Base-by-base conservation (phyloP, 75 land plant genomes). In the Pseudotsuga menziesii region DNA sequence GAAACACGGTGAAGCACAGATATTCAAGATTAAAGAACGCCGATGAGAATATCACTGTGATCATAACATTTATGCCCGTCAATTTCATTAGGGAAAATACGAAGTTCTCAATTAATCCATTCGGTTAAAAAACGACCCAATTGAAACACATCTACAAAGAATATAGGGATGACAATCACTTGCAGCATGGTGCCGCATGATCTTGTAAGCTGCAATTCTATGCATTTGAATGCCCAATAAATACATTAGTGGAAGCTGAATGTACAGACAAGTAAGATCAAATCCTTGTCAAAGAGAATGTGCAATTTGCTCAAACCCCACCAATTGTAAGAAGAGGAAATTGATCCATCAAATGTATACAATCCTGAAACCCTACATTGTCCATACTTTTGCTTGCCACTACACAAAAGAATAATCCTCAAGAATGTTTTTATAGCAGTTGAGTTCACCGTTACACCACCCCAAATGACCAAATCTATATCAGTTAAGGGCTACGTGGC, bases 401-500 rank as follows among this genome's bases (percentile, higher is more conserved):
- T 44, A 44, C 7, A 44, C 17, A 64, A 9, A 64, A 35, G 44
- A 20, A 36, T 36, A 69, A 39, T 8, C 52, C 22, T 39, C 52
- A 69, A 69, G 48, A 69, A 9, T 39, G 13, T 69, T 69, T 22
- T 19, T 69, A 39, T 1, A 69, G 11, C 16, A 19, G 72, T 20
- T 12, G 20, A 69, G 41, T 39, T 17, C 2, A 39, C 5, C 48
- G 17, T 7, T 36, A 6, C 52, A 4, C 19, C 39, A 44, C 48
- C 6, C 48, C 48, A 44, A 44, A 44, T 44, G 7, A 44, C 48
- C 48, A 44, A 5, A 44, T 44, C 7, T 35, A 56, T 74, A 66
- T 87, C 80, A 89, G 58, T 89, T 86, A 12, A 86, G 80, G 66
- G 84, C 86, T 22, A 80, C 88, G 19, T 88, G 86, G 77, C 76